Evolutionary conservation across 768 basidiomycete genomes (phyloP).

Genomic region (Gyrodon lividus): DNA sequence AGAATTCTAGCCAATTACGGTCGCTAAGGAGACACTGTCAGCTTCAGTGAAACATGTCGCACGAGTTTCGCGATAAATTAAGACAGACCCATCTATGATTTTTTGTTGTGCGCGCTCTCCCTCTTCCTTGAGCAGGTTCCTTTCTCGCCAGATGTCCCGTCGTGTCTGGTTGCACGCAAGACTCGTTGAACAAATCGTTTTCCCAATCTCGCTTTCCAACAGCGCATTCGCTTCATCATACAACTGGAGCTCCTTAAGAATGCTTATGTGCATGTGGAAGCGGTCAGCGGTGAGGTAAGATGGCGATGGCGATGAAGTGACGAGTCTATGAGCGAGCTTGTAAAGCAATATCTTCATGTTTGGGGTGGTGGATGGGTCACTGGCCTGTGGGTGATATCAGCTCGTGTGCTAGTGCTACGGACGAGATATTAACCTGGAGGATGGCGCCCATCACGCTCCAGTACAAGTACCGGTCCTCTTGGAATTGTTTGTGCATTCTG

Average conservation of each 20-base stretch:
- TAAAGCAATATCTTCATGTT: conserved; percentile 67
- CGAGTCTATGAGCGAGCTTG: conserved; percentile 74
- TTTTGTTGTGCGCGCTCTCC: conserved; percentile 56
- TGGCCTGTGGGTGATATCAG: conserved; percentile 50
- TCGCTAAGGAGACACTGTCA: conserved; percentile 49
- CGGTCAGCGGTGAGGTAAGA: conserved; percentile 70
- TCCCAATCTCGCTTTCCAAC: conserved; percentile 67
- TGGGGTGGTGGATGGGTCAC: conserved; percentile 59
- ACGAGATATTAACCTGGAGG: conserved; percentile 56
- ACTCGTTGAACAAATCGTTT: conserved; percentile 64
- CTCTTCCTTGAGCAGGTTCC: conserved; percentile 60
- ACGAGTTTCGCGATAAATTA: conserved; percentile 5
- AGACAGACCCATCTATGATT: conserved; percentile 58
- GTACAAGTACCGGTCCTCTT: conserved; percentile 76
- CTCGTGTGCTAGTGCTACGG: background rate
- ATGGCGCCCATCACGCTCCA: conserved; percentile 82
- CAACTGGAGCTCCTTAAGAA: conserved; percentile 66
- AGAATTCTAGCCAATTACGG: conserved; percentile 85
- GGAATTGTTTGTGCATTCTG: conserved; percentile 82
- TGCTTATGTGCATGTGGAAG: conserved; percentile 70
- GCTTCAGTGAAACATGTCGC: conserved; percentile 1
- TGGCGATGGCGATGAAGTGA: conserved; percentile 61
- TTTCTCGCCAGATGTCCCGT: conserved; percentile 62
- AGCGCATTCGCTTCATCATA: conserved; percentile 70
- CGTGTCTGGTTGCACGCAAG: conserved; percentile 74